A percentile compares a stretch with the other conserved stretches of the same genome.
These are phyloP conservation scores for Pezicula carpinea DNA, from an alignment of 2,329 filamentous ascomycete genomes.

Conservation along the genomic window DNA sequence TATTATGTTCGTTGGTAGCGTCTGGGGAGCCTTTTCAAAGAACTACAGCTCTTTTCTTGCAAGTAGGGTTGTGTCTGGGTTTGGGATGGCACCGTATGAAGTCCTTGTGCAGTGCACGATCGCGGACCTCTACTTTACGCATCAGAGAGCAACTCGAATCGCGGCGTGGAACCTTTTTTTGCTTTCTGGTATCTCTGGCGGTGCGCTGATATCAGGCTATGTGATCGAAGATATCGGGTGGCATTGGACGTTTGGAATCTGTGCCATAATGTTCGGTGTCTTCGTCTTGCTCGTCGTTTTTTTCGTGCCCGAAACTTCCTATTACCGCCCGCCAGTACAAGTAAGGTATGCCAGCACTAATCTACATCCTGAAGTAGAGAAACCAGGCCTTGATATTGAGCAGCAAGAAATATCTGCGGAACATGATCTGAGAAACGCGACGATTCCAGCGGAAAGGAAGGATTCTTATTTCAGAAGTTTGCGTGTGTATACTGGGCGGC, in stretches of 20 bases:
- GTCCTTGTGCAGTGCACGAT: conserved; percentile 48
- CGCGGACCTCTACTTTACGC: conserved; percentile 39
- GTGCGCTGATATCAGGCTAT: conserved; percentile 33
- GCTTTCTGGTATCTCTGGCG: conserved; percentile 33
- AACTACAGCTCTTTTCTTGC: conserved; percentile 41
- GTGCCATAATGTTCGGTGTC: conserved; percentile 28
- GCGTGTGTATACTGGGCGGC: conserved; percentile 27
- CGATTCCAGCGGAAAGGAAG: conserved; percentile 16
- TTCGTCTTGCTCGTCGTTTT: conserved; percentile 16
- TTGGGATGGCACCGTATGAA: conserved; percentile 48
- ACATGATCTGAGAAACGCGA: conserved; percentile 1
- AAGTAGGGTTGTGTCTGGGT: conserved; percentile 39
- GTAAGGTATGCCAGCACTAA: conserved; percentile 12
- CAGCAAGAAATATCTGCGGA: conserved; percentile 7
- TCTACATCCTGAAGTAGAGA: conserved; percentile 15
- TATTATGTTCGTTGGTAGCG: conserved; percentile 41
- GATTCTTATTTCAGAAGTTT: conserved; percentile 26
- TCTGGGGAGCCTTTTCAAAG: conserved; percentile 42
- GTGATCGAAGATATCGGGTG: conserved; percentile 36
- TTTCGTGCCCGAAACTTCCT: conserved; percentile 25
- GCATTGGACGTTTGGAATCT: conserved; percentile 35
- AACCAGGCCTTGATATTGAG: conserved; percentile 2
- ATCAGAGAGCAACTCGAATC: conserved; percentile 35
- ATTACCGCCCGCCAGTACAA: conserved; percentile 17
- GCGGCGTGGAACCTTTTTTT: conserved; percentile 36